Percentiles rank a stretch among this genome's conserved stretches.
These are phyloP conservation scores for Ceratobasidium sp. DNA, from an alignment of 1,284 basidiomycete species.

Conservation along the genomic window DNA sequence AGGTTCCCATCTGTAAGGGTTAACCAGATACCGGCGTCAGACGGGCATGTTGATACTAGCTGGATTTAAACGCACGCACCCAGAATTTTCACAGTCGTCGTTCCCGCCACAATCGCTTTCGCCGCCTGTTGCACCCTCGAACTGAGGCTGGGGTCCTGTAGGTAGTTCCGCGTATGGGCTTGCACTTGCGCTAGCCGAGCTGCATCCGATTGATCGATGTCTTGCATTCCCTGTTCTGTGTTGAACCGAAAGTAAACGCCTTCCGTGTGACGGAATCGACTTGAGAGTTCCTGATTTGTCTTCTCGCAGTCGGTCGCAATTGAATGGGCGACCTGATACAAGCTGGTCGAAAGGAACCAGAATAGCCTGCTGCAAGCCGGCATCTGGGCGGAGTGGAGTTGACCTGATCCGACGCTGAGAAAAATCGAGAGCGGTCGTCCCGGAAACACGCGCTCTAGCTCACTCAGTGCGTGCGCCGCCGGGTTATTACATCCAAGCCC, in stretches of 20 bases:
- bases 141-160: neutral
- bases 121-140: conserved; percentile 1
- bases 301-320: conserved; percentile 17
- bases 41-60: no score
- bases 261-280: neutral
- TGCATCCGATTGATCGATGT: conserved; percentile 1
- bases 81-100: neutral
- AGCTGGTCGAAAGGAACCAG: no score
- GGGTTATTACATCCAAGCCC: conserved; percentile 2
- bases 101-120: conserved; percentile 1
- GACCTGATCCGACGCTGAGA: conserved; percentile 4
- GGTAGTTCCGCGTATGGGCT: conserved; percentile 11
- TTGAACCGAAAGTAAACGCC: conserved; percentile 21
- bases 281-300: neutral
- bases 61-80: no score
- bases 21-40: no score
- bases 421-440: neutral
- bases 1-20: no score
- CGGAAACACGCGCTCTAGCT: neutral
- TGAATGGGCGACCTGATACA: neutral
- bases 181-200: neutral
- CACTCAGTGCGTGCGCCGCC: neutral
- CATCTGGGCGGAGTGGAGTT: neutral
- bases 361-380: neutral
- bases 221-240: conserved; percentile 29